These are phyloP conservation scores for Alternaria metachromatica DNA, from an alignment of 2,329 filamentous ascomycete species.

Conservation along the genomic window DNA sequence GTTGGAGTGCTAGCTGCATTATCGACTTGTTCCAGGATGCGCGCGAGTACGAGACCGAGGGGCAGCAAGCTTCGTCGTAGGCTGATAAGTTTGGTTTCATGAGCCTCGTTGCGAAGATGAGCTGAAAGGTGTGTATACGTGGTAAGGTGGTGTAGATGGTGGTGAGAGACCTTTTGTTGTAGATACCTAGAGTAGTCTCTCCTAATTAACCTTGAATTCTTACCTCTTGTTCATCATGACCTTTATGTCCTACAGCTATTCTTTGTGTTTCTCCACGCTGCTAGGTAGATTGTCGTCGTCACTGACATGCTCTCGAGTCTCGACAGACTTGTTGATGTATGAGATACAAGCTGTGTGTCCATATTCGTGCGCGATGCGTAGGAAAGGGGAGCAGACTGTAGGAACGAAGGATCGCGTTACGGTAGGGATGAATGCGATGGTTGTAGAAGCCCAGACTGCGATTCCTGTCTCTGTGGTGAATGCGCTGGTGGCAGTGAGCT, in stretches of 20 bases:
- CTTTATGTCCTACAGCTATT: background rate
- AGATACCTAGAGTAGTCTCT: background rate
- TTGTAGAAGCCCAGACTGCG: background rate
- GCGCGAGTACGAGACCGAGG: slow-evolving; percentile 37
- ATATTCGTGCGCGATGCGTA: background rate
- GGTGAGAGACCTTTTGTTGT: background rate
- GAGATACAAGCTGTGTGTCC: background rate
- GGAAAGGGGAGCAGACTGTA: background rate
- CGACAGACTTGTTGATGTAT: no score
- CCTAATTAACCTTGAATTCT: background rate
- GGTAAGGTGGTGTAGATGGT: background rate
- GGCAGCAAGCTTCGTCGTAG: background rate
- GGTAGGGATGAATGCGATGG: background rate
- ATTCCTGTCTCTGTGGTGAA: background rate
- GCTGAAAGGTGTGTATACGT: background rate
- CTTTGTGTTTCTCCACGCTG: background rate
- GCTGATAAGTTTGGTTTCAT: background rate
- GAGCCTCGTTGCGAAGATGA: background rate
- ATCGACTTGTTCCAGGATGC: slow-evolving; percentile 97
- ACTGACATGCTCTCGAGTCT: background rate
- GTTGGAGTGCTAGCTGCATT: slow-evolving; percentile 93
- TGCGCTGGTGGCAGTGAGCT: background rate
- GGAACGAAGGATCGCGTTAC: background rate
- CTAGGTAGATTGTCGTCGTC: background rate
- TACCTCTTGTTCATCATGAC: background rate